Evolutionary conservation across 805 yeast species (phyloP).

Genomic region (Candida ortonii): DNA sequence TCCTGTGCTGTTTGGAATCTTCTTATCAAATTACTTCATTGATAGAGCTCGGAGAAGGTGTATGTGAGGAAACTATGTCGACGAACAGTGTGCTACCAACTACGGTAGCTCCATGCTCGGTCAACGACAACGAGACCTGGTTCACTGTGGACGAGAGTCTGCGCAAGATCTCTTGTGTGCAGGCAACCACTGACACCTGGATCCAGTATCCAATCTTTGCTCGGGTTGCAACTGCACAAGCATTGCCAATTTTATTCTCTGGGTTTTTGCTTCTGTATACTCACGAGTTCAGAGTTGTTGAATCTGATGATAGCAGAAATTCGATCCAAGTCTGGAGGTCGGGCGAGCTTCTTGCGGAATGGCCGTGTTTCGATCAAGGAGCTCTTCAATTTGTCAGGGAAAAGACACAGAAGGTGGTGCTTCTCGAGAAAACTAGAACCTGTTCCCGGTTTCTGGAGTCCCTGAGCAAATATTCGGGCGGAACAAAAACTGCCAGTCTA

Average conservation of each 20-base stretch:
- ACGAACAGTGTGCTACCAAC: slow-evolving; percentile 17
- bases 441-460: slow-evolving; percentile 19
- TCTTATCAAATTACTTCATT: slow-evolving; percentile 33
- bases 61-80: slow-evolving; percentile 22
- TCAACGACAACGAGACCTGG: slow-evolving; percentile 14
- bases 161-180: slow-evolving; percentile 19
- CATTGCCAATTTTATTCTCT: slow-evolving; percentile 34
- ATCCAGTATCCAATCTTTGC: slow-evolving; percentile 37
- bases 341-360: slow-evolving; percentile 8
- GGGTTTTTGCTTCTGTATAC: slow-evolving; percentile 17
- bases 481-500: slow-evolving; percentile 17
- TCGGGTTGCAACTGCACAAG: slow-evolving; percentile 28
- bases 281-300: slow-evolving; percentile 8
- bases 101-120: slow-evolving; percentile 25
- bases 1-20: slow-evolving; percentile 30
- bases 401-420: slow-evolving; percentile 6
- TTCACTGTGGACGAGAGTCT: slow-evolving; percentile 14
- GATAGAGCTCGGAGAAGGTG: slow-evolving; percentile 41
- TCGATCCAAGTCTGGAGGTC: slow-evolving; percentile 8
- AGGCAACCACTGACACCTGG: slow-evolving; percentile 38
- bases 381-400: slow-evolving; percentile 7
- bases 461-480: slow-evolving; percentile 21
- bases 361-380: slow-evolving; percentile 5
- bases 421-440: slow-evolving; percentile 21
- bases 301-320: slow-evolving; percentile 2